Evolutionary conservation across 1,284 basidiomycete species (phyloP).

Genomic region (Heterobasidion occidentale): DNA sequence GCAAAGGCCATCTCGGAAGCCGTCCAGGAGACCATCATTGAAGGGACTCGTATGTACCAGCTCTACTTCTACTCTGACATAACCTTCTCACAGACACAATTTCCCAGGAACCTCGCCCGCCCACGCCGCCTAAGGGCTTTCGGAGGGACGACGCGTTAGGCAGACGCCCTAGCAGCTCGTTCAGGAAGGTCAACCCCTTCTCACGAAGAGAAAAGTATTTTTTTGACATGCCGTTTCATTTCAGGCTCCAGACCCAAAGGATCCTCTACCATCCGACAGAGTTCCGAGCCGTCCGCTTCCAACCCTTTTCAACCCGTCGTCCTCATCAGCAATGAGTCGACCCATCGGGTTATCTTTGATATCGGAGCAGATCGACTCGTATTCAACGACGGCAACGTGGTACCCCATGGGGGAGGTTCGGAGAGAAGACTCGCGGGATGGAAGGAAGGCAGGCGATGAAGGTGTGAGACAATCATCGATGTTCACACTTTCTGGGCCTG

Average conservation of each 20-base stretch:
- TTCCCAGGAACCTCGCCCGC: no score
- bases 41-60: no score
- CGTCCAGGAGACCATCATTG: no score
- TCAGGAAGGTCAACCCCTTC: background rate
- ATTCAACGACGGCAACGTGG: background rate
- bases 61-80: no score
- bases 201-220: background rate
- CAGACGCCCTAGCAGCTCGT: background rate
- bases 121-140: no score
- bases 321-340: slow-evolving; percentile 5
- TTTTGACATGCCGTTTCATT: background rate
- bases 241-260: background rate
- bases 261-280: background rate
- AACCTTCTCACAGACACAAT: no score
- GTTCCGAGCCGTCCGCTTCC: no score
- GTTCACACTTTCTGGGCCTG: background rate
- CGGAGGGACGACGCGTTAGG: no score
- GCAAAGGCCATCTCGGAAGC: no score
- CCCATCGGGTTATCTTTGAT: slow-evolving; percentile 8
- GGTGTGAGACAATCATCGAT: background rate
- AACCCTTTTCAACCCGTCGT: background rate
- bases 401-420: background rate
- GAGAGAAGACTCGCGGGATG: background rate
- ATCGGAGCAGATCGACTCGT: slow-evolving; percentile 3
- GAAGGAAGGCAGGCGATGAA: background rate